Evolutionary conservation across 176 grass and related monocot species (phyloP).

Genomic region (Metroxylon sagu): DNA sequence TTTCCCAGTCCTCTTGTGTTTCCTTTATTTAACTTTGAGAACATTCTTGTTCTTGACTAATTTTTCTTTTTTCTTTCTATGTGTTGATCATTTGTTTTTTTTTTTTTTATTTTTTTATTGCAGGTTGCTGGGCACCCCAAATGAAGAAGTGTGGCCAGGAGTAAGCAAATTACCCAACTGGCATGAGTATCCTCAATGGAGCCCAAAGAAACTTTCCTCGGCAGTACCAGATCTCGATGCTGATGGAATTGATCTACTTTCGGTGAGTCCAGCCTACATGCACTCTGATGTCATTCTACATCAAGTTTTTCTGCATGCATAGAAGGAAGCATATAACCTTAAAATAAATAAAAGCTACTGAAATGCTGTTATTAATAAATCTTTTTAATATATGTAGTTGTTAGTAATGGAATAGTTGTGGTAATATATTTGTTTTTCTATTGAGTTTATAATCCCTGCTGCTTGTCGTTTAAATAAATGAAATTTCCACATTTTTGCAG

Average conservation of each 20-base stretch:
- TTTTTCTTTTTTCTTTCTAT: slow-evolving; percentile 6
- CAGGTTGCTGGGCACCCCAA: slow-evolving; percentile 87
- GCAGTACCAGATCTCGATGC: slow-evolving; percentile 49
- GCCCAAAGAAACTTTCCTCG: slow-evolving; percentile 31
- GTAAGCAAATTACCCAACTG: slow-evolving; percentile 71
- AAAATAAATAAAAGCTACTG: too few relatives aligned
- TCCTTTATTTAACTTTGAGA: not conserved
- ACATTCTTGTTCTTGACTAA: not conserved
- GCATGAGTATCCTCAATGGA: slow-evolving; percentile 95
- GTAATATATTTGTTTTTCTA: too few relatives aligned
- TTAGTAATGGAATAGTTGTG: too few relatives aligned
- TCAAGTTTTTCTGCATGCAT: too few relatives aligned
- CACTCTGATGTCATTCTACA: too few relatives aligned
- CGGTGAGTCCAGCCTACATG: slow-evolving; percentile 27
- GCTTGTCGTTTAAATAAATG: too few relatives aligned
- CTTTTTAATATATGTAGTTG: too few relatives aligned
- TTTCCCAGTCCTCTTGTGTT: too few relatives aligned
- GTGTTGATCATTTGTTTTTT: not conserved
- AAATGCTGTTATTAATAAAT: too few relatives aligned
- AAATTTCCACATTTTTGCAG: slow-evolving; percentile 25
- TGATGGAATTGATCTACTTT: slow-evolving; percentile 62
- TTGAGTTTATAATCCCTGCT: too few relatives aligned
- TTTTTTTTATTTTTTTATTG: too few relatives aligned
- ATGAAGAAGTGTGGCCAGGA: slow-evolving; percentile 80
- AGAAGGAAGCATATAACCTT: too few relatives aligned